Evolutionary conservation across 164 flowering plant genomes (phyloP).

Genomic region (Vitis amurensis): DNA sequence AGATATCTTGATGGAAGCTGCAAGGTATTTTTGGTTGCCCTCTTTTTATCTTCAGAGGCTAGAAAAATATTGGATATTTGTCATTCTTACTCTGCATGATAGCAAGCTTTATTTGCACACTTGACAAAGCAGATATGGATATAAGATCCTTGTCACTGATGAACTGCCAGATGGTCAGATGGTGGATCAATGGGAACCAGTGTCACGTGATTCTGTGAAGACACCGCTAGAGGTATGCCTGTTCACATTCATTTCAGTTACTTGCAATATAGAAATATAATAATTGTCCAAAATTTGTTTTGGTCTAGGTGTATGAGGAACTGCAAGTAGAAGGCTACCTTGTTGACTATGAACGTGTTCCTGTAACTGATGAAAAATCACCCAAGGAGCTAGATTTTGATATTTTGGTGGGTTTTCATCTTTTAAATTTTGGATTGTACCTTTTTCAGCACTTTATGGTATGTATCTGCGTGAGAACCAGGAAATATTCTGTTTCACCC

Average conservation of each 20-base stretch:
- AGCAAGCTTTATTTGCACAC: conserved; percentile 22
- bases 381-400: conserved; percentile 96
- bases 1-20: conserved; percentile 82
- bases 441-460: background rate
- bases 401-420: conserved; percentile 60
- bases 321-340: conserved; percentile 70
- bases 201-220: conserved; percentile 72
- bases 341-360: conserved; percentile 93
- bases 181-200: conserved; percentile 99
- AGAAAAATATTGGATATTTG: background rate
- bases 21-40: conserved; percentile 48
- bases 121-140: conserved; percentile 77
- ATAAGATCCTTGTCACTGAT: conserved; percentile 99
- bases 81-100: conserved; percentile 20
- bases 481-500: background rate
- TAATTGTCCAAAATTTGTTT: conserved; percentile 6
- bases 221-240: conserved; percentile 79
- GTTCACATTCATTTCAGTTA: background rate
- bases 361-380: conserved; percentile 92
- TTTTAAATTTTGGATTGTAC: background rate
- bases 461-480: background rate
- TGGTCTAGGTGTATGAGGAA: conserved; percentile 73
- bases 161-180: conserved; percentile 97
- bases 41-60: conserved; percentile 3
- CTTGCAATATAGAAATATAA: background rate